Evolutionary conservation across 192 early-diverging fungal species (phyloP), one percentile per base, ranked within the genome.

Genomic region (Linnemannia hyalina): DNA sequence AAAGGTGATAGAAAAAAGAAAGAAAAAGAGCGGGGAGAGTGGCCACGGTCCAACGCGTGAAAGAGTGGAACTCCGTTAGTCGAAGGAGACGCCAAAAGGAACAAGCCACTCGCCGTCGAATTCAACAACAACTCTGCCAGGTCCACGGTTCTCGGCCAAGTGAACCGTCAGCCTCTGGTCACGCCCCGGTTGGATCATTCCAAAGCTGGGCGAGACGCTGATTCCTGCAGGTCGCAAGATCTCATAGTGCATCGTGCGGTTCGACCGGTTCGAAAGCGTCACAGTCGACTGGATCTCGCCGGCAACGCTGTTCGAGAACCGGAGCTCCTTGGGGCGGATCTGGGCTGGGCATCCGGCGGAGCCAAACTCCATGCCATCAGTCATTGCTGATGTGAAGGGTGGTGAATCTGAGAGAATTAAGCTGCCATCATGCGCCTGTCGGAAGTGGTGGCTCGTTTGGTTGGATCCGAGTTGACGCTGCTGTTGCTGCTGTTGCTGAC

Each of bases 311-410:
- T 71, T 36, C 0, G 71, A 74, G 72, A 83, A 83, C 9, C 70
- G 41, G 7, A 83, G 41, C 26, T 83, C 82, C 41, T 77, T 78
- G 57, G 82, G 82, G 70, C 82, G 82, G 42, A 83, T 78, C 76
- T 83, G 76, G 4, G 82, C 82, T 46, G 82, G 72, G 32, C 82
- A 83, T 65, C 71, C 57, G 23, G 47, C 18, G 46, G 11, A 22
- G 2, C 42, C 73, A 46, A 38, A 32, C 70, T 23, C 69, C 15
- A 78, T 35, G 10, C 23, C 73, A 6, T n/a, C 42, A n/a, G 38
- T 42, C 68, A 29, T 55, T 4, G 35, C 36, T 5, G 32, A 54
- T 35, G 68, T 40, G 22, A 42, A 41, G 16, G 57, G 73, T 40
- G 75, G 69, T 32, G 41, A 55, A 5, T 76, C 70, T 1, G 75